phyloP scores from a whole-genome alignment of 352 stramenopile species.

The Pythium sp. region DNA sequence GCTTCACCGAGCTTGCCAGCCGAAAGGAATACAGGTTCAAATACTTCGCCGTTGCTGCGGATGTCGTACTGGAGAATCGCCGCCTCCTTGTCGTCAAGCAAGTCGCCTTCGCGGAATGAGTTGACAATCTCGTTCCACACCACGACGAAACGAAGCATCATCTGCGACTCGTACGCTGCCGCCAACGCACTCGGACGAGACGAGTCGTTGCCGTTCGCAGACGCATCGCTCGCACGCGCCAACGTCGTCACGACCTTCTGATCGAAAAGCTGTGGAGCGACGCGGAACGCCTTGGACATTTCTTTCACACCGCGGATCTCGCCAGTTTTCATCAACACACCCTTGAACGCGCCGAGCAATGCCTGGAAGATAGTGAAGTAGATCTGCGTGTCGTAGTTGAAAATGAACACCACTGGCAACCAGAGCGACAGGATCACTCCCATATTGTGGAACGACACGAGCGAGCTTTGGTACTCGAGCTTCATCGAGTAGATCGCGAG shows the following conservation, averaged over 20 bases:
- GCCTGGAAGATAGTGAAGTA: constrained; percentile 81
- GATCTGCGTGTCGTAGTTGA: constrained; percentile 81
- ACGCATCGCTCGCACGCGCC: constrained; percentile 53
- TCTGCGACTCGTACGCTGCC: constrained; percentile 70
- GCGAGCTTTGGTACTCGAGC: constrained; percentile 59
- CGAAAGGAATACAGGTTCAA: constrained; percentile 84
- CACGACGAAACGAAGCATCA: constrained; percentile 80
- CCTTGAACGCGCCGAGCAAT: constrained; percentile 57
- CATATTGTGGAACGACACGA: constrained; percentile 76
- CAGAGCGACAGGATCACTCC: constrained; percentile 65
- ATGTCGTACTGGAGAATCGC: constrained; percentile 84
- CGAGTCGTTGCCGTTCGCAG: constrained; percentile 37
- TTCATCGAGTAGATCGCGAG: constrained; percentile 73
- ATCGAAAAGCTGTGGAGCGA: constrained; percentile 73
- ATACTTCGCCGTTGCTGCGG: constrained; percentile 80
- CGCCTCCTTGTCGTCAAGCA: constrained; percentile 76
- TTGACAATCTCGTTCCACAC: constrained; percentile 86
- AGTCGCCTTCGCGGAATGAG: constrained; percentile 69
- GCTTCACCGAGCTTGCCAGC: constrained; percentile 82
- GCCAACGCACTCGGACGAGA: constrained; percentile 44
- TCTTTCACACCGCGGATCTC: constrained; percentile 68
- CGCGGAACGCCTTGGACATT: constrained; percentile 74
- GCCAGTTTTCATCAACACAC: constrained; percentile 72
- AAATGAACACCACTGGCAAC: constrained; percentile 67
- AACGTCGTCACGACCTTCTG: constrained; percentile 72